A percentile compares a stretch with the other conserved stretches of the same genome.
Evolutionary conservation across 495 filamentous ascomycete genomes (phyloP).

Genomic region (Daldinia childiae): DNA sequence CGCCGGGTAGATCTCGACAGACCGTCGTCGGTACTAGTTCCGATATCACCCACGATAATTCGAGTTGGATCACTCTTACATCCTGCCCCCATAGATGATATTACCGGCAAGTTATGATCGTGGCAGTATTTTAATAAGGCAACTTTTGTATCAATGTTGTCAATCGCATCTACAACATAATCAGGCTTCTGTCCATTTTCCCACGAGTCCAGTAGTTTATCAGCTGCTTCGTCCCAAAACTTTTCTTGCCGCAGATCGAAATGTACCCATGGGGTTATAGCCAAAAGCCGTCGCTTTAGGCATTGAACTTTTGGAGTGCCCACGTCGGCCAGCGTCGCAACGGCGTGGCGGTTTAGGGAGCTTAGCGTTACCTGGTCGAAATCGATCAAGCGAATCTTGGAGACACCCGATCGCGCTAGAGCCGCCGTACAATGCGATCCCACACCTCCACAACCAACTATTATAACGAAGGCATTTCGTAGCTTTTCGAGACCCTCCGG

Average conservation of each 20-base stretch:
- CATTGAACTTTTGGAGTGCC: constrained; percentile 94
- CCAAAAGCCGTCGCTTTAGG: constrained; percentile 77
- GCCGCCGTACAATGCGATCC: constrained; percentile 90
- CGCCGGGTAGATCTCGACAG: constrained; percentile 86
- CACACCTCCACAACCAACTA: constrained; percentile 94
- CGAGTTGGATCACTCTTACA: constrained; percentile 96
- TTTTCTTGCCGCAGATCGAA: constrained; percentile 91
- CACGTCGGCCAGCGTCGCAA: constrained; percentile 93
- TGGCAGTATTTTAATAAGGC: constrained; percentile 89
- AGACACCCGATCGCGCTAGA: constrained; percentile 87
- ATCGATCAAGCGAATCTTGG: constrained; percentile 88
- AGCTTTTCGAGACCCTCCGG: constrained; percentile 81
- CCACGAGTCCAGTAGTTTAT: constrained; percentile 70
- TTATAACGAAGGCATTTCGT: constrained; percentile 81
- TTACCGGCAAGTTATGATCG: constrained; percentile 75
- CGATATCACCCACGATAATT: constrained; percentile 93
- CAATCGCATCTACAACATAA: constrained; percentile 95
- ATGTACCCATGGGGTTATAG: constrained; percentile 87
- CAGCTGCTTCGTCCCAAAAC: constrained; percentile 73
- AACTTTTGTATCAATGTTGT: constrained; percentile 98
- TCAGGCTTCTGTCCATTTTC: constrained; percentile 74
- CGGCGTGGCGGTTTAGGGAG: constrained; percentile 91
- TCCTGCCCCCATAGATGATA: constrained; percentile 96
- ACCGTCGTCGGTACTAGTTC: constrained; percentile 85
- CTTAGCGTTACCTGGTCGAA: constrained; percentile 98